Conservation (phyloP, 208 protist species). For the Leptomonas seymouri region DNA sequence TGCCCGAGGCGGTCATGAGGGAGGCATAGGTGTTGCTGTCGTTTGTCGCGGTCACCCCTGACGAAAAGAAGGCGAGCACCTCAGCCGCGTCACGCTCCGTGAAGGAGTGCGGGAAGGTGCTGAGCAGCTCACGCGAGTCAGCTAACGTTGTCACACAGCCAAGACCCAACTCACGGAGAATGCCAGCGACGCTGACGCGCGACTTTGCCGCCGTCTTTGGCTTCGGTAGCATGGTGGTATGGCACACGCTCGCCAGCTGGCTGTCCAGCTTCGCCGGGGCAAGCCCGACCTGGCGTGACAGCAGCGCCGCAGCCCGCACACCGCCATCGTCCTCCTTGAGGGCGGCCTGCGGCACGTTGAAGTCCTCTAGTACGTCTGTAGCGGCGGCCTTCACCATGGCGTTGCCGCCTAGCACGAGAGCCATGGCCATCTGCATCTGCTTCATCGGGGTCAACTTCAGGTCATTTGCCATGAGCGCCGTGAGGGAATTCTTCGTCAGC, state of each 20-base stretch:
- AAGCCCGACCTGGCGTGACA: conserved; percentile 68
- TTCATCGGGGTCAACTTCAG: conserved; percentile 70
- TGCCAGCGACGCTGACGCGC: conserved; percentile 76
- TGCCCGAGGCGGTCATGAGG: conserved; percentile 71
- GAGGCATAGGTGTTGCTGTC: conserved; percentile 79
- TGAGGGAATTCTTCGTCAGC: conserved; percentile 56
- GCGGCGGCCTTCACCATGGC: conserved; percentile 61
- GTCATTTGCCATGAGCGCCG: conserved; percentile 53
- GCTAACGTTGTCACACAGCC: conserved; percentile 83
- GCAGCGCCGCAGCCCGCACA: conserved; percentile 52
- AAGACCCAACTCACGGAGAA: conserved; percentile 84
- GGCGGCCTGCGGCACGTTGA: conserved; percentile 50
- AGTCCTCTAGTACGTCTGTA: conserved; percentile 54
- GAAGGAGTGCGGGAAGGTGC: conserved; percentile 74
- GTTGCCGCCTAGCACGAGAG: conserved; percentile 52
- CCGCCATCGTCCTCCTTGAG: conserved; percentile 65
- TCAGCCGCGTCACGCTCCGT: conserved; percentile 85
- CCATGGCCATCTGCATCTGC: conserved; percentile 81
- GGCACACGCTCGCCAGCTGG: conserved; percentile 49
- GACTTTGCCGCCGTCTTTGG: conserved; percentile 27
- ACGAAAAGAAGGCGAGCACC: conserved; percentile 88
- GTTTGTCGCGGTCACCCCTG: conserved; percentile 57
- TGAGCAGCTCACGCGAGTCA: conserved; percentile 80
- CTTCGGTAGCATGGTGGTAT: conserved; percentile 25
- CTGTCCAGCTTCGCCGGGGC: conserved; percentile 45